Evolutionary conservation across 108 stramenopile genomes (phyloP).

Genomic region (Cylindrotheca fusiformis): DNA sequence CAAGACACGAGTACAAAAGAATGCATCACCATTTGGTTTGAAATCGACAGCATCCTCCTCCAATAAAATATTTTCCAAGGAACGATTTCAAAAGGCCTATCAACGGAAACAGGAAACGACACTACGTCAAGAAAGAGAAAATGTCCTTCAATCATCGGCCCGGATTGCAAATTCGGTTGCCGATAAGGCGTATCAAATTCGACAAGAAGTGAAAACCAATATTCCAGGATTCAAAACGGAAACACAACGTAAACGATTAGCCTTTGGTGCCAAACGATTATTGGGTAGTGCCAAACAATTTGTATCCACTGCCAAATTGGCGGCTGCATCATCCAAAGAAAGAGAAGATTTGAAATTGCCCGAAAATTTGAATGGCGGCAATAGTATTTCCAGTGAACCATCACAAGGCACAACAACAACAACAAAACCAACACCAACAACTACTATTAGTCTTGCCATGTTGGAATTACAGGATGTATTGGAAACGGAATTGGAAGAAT

Average conservation of each 20-base stretch:
- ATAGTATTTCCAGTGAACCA: background rate
- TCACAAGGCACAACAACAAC: background rate
- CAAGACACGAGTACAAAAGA: background rate
- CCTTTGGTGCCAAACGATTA: conserved; percentile 35
- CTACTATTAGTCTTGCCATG: conserved; percentile 9
- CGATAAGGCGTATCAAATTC: conserved; percentile 73
- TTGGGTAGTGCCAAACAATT: conserved; percentile 23
- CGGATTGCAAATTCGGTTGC: conserved; percentile 49
- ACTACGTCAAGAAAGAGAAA: conserved; percentile 57
- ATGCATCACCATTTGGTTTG: background rate
- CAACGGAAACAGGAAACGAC: conserved; percentile 57
- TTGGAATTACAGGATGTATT: background rate
- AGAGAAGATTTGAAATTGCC: background rate
- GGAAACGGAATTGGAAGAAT: background rate
- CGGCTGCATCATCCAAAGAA: background rate
- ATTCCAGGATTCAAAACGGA: conserved; percentile 74
- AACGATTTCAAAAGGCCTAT: conserved; percentile 58
- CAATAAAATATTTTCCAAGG: conserved; percentile 25
- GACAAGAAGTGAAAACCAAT: conserved; percentile 60
- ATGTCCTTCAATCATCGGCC: conserved; percentile 39
- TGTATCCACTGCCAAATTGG: background rate
- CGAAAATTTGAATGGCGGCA: background rate
- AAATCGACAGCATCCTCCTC: conserved; percentile 13
- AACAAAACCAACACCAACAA: background rate
- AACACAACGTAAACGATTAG: conserved; percentile 35